A percentile compares a stretch with the other conserved stretches of the same genome.
Evolutionary conservation across 441 rosid species (phyloP).

Genomic region (Pelargonium myrrhifolium): DNA sequence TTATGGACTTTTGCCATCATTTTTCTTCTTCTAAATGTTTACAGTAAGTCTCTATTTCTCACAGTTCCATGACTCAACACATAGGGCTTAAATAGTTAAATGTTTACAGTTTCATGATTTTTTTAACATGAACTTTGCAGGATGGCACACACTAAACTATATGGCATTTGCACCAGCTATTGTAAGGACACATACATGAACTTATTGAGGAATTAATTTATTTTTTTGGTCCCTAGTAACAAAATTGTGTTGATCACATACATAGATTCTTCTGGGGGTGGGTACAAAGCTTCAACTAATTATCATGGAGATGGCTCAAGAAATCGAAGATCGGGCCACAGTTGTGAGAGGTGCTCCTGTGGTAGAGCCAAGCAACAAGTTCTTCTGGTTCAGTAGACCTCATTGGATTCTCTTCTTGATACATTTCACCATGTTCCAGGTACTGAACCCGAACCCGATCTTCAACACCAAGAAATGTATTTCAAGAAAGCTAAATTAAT

Average conservation of each 20-base stretch:
- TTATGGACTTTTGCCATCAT: conserved; percentile 40
- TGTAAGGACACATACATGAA: conserved; percentile 32
- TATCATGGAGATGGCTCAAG: conserved; percentile 52
- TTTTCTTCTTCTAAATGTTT: conserved; percentile 44
- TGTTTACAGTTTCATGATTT: no score
- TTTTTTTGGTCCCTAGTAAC: no score
- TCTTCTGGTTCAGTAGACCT: conserved; percentile 61
- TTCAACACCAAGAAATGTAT: no score
- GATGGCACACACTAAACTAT: conserved; percentile 44
- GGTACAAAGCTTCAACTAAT: conserved; percentile 52
- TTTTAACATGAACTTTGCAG: conserved; percentile 29
- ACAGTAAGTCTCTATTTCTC: conserved; percentile 38
- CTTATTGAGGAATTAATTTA: no score
- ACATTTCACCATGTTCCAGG: conserved; percentile 49
- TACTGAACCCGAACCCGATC: not conserved
- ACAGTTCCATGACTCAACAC: no score
- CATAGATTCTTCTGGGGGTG: conserved; percentile 29
- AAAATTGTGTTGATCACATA: not conserved
- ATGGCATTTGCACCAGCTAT: conserved; percentile 33
- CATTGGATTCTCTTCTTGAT: conserved; percentile 39
- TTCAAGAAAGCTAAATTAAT: no score
- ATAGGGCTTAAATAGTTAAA: no score
- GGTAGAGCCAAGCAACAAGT: conserved; percentile 48
- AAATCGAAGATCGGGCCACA: conserved; percentile 32
- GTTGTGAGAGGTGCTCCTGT: conserved; percentile 48